A percentile compares a stretch with the other conserved stretches of the same genome.
Conservation (phyloP, 2,329 filamentous ascomycete species). For the Apiospora rasikravindrae region DNA sequence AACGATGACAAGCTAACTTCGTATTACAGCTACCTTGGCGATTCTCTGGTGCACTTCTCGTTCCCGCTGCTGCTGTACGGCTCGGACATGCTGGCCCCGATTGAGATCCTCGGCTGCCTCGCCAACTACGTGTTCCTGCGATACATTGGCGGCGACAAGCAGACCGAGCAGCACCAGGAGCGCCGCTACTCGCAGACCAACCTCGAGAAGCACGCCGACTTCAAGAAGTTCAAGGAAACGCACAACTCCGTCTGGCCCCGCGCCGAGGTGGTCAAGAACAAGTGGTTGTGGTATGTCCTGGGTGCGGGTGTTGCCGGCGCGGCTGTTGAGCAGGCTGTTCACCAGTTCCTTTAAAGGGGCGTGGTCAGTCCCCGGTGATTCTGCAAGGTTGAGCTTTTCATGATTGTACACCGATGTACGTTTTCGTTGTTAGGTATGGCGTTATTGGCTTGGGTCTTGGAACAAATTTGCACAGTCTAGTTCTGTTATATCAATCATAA, state of each 20-base stretch:
- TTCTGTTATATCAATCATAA: neutral
- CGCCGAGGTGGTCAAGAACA: slow-evolving; percentile 54
- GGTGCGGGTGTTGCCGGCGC: slow-evolving; percentile 55
- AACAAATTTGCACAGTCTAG: slow-evolving; percentile 1
- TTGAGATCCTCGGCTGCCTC: slow-evolving; percentile 59
- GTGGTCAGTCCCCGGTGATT: too few species aligned
- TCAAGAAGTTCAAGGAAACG: slow-evolving; percentile 55
- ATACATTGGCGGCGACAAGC: slow-evolving; percentile 59
- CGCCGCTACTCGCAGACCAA: slow-evolving; percentile 57
- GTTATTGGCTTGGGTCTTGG: neutral
- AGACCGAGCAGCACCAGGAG: slow-evolving; percentile 58
- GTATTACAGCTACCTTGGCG: slow-evolving; percentile 60
- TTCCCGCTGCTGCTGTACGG: slow-evolving; percentile 63
- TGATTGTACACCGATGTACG: neutral
- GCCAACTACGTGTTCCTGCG: slow-evolving; percentile 65
- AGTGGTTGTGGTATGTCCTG: slow-evolving; percentile 60
- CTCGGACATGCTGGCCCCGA: slow-evolving; percentile 58
- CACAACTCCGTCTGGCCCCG: slow-evolving; percentile 67
- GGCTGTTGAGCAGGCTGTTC: slow-evolving; percentile 46
- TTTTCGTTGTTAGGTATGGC: neutral
- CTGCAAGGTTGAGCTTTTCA: neutral
- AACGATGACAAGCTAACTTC: neutral
- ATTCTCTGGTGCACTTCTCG: slow-evolving; percentile 62
- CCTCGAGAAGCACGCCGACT: slow-evolving; percentile 56
- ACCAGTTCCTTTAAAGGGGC: slow-evolving; percentile 21